A percentile compares a stretch with the other conserved stretches of the same genome.
These are phyloP conservation scores for Cytospora leucostoma DNA, from an alignment of 2,329 filamentous ascomycete species.

Conservation along the genomic window DNA sequence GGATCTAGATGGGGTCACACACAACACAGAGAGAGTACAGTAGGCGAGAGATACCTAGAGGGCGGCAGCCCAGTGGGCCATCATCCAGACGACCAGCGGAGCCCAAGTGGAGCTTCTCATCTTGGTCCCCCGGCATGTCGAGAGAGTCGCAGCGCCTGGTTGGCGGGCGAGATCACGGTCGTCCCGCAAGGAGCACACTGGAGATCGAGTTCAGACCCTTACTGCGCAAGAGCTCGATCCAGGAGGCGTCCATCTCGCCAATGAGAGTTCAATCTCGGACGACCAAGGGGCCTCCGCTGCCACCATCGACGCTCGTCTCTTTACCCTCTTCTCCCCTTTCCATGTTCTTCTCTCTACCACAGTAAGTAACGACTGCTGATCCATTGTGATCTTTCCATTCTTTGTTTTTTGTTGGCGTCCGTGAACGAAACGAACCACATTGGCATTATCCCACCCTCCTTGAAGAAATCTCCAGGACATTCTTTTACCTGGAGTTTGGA, in stretches of 20 bases:
- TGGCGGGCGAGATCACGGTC: slow-evolving; percentile 15
- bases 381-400: slow-evolving; percentile 26
- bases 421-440: slow-evolving; percentile 20
- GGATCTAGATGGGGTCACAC: neutral
- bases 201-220: slow-evolving; percentile 22
- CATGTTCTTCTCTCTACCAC: slow-evolving; percentile 16
- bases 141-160: slow-evolving; percentile 15
- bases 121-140: slow-evolving; percentile 19
- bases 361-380: slow-evolving; percentile 24
- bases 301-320: slow-evolving; percentile 23
- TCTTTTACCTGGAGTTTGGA: slow-evolving; percentile 24
- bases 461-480: slow-evolving; percentile 12
- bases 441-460: slow-evolving; percentile 22
- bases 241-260: slow-evolving; percentile 27
- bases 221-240: slow-evolving; percentile 9
- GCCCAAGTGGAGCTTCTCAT: slow-evolving; percentile 1
- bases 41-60: neutral
- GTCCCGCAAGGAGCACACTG: slow-evolving; percentile 10
- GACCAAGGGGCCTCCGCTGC: slow-evolving; percentile 26
- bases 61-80: neutral
- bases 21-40: neutral
- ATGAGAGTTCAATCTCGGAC: slow-evolving; percentile 29
- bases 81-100: neutral
- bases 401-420: slow-evolving; percentile 28
- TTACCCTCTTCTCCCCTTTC: slow-evolving; percentile 13